phyloP scores from a whole-genome alignment of 108 stramenopile genomes.

The Phaeodactylum tricornutum region DNA sequence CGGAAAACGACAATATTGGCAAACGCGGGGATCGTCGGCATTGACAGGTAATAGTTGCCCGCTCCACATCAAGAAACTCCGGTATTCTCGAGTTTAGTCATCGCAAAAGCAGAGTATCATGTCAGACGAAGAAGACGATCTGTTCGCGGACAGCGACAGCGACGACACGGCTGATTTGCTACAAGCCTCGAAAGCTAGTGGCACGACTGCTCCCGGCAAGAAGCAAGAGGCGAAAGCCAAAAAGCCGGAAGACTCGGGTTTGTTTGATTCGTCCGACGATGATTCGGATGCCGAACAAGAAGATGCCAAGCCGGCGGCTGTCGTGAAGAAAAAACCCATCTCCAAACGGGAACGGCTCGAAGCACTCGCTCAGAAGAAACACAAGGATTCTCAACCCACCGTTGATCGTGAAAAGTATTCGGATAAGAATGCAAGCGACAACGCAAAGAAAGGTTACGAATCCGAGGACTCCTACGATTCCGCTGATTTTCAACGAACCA shows the following conservation, averaged over 20 bases:
- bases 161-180: conserved; percentile 80
- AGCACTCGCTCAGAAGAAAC: conserved; percentile 49
- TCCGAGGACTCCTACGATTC: conserved; percentile 62
- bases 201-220: too few relatives aligned
- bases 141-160: conserved; percentile 60
- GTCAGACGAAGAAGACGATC: conserved; percentile 62
- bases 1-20: too few relatives aligned
- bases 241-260: conserved; percentile 39
- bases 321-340: conserved; percentile 19
- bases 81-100: too few relatives aligned
- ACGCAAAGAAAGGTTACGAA: conserved; percentile 48
- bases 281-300: conserved; percentile 14
- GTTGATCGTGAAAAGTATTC: conserved; percentile 5
- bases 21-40: too few relatives aligned
- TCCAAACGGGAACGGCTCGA: conserved; percentile 67
- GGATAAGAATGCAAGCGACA: conserved; percentile 14
- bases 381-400: conserved; percentile 5
- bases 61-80: too few relatives aligned
- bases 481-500: conserved; percentile 52
- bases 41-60: too few relatives aligned
- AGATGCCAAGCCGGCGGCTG: conserved; percentile 4
- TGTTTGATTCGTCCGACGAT: too few relatives aligned
- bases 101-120: too few relatives aligned
- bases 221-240: conserved; percentile 38
- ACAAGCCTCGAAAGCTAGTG: conserved; percentile 21